Base-by-base conservation (phyloP, 2,329 filamentous ascomycete species). In the Talaromyces sp. region DNA sequence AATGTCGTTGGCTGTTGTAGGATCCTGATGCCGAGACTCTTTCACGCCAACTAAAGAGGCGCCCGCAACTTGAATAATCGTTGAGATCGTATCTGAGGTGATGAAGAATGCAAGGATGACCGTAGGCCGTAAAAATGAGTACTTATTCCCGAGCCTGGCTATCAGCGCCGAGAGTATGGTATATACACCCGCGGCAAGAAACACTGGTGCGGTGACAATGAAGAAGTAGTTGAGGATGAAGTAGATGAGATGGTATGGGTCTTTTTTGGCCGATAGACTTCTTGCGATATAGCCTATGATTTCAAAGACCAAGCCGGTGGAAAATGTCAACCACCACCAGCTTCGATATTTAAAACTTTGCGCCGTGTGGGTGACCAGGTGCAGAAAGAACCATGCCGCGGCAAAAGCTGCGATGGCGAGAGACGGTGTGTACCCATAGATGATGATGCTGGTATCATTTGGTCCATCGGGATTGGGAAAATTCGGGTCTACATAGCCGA, bases 161-260 rank as follows among this genome's bases (percentile, higher is more conserved):
- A 58, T 58, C 13, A 58, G 35, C 8, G 48, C 54, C 1, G 56
- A 58, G n/a, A 58, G 45, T 35, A 58, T 49, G 6, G 56, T 42
- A 6, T 42, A 42, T 32, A 24, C 20, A n/a, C 30, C 29, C 16
- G 20, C 30, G 11, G 29, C 19, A 32, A 27, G 29, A n/a, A 35
- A 20, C 11, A 35, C 30, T 6, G 43, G 43, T 17, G 43, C n/a
- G 29, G 55, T 56, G 9, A 57, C 56, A 29, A 58, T 54, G 33
- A 58, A 58, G 39, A 58, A 58, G 29, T 58, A 58, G 14, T 57
- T 56, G 16, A 58, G 46, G 11, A 58, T 47, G n/a, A 58, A 58
- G 24, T 57, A 58, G 36, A 54, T 58, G 20, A 58, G 51, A 14
- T 51, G 41, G 19, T 58, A 58, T 1, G 56, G 54, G 30, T 58